phyloP scores from a whole-genome alignment of 192 early-diverging fungal species.

The Diversispora eburnea region DNA sequence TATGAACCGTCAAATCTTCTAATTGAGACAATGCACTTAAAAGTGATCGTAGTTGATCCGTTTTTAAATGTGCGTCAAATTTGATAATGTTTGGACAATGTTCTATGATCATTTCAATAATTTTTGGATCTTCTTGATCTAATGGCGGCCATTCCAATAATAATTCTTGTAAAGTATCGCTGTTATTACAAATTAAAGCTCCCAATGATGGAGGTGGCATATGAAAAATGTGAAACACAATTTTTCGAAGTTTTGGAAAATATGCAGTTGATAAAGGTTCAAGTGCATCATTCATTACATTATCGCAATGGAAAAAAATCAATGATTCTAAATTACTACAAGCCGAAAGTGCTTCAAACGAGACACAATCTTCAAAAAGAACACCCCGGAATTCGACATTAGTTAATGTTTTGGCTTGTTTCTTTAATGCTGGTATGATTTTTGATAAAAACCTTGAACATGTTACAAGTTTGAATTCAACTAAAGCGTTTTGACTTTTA shows the following conservation, averaged over 20 bases:
- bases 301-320: slow-evolving; percentile 3
- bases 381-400: slow-evolving; percentile 14
- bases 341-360: neutral
- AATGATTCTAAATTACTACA: slow-evolving; percentile 16
- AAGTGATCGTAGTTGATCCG: neutral
- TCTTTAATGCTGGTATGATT: slow-evolving; percentile 11
- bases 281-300: neutral
- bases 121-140: neutral
- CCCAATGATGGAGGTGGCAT: neutral
- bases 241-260: slow-evolving; percentile 8
- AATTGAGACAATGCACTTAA: neutral
- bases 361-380: slow-evolving; percentile 10
- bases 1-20: neutral
- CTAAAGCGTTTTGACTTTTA: slow-evolving; percentile 20
- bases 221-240: slow-evolving; percentile 1
- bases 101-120: slow-evolving; percentile 7
- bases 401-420: neutral
- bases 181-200: neutral
- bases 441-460: neutral
- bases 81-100: neutral
- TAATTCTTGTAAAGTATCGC: slow-evolving; percentile 4
- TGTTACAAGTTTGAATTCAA: neutral
- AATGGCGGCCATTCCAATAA: neutral
- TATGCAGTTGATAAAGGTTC: slow-evolving; percentile 2
- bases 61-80: slow-evolving; percentile 11